phyloP scores from a whole-genome alignment of 139 green algal species.

The Auxenochlorella pyrenoidosa region DNA sequence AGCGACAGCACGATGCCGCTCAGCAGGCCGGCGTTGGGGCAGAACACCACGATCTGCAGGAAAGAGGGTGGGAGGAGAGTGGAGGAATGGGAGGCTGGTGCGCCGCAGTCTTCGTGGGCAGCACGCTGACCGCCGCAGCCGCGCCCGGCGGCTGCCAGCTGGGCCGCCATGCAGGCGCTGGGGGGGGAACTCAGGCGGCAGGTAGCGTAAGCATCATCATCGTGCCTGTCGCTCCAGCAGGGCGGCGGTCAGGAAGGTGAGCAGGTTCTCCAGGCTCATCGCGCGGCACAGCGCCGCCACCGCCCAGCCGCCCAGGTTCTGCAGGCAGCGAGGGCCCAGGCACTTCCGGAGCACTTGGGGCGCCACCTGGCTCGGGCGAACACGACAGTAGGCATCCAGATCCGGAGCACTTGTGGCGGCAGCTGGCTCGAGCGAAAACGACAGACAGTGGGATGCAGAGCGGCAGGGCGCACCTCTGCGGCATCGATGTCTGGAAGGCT shows the following conservation, averaged over 20 bases:
- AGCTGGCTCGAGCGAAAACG: no score
- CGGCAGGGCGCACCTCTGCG: not conserved
- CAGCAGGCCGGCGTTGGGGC: conserved; percentile 83
- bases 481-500: conserved; percentile 43
- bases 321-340: no score
- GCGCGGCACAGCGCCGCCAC: conserved; percentile 77
- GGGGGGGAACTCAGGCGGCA: no score
- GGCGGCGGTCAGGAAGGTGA: conserved; percentile 75
- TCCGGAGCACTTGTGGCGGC: no score
- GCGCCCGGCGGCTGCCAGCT: no score
- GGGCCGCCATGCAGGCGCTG: no score
- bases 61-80: not conserved
- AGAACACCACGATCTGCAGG: conserved; percentile 89
- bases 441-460: no score
- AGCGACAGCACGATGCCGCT: conserved; percentile 76
- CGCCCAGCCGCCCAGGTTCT: conserved; percentile 68
- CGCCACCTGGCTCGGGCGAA: no score
- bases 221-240: conserved; percentile 79
- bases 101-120: not conserved
- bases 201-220: no score
- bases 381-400: no score
- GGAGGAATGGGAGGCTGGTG: not conserved
- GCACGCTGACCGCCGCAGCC: not conserved
- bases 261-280: conserved; percentile 85
- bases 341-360: no score